These are phyloP conservation scores for Polychytrium aggregatum DNA, from an alignment of 192 early-diverging fungal species.

Conservation along the genomic window DNA sequence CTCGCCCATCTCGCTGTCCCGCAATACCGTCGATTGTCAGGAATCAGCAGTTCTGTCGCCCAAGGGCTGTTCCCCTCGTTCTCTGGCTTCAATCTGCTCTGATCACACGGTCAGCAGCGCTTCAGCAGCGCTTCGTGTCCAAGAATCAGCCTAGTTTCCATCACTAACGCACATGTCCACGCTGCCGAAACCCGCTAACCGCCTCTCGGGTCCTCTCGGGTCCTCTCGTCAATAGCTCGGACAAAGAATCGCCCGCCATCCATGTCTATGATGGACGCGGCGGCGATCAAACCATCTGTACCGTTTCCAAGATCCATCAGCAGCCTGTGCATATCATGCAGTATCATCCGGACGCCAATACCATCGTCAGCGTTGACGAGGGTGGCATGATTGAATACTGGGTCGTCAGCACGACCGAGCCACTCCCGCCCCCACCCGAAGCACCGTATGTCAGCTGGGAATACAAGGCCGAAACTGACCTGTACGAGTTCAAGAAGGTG, in stretches of 20 bases:
- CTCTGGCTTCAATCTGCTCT: too few species aligned
- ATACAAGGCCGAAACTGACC: slow-evolving; percentile 87
- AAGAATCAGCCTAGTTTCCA: too few species aligned
- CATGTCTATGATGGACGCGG: slow-evolving; percentile 74
- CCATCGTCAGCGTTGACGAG: slow-evolving; percentile 71
- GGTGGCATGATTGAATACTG: slow-evolving; percentile 95
- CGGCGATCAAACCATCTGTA: slow-evolving; percentile 50
- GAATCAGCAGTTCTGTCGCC: too few species aligned
- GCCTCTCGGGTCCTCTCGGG: too few species aligned
- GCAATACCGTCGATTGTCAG: too few species aligned
- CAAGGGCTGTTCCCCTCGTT: too few species aligned
- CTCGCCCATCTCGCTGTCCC: too few species aligned
- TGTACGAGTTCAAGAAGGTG: slow-evolving; percentile 95
- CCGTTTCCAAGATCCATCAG: slow-evolving; percentile 54
- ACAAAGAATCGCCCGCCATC: slow-evolving; percentile 54
- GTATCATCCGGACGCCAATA: slow-evolving; percentile 65
- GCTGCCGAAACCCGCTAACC: too few species aligned
- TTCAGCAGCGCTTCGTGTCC: too few species aligned
- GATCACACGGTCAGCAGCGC: slow-evolving; percentile 3
- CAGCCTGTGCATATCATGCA: slow-evolving; percentile 67
- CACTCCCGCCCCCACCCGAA: background rate
- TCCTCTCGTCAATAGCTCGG: slow-evolving; percentile 69
- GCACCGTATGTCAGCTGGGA: slow-evolving; percentile 42
- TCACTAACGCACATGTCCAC: too few species aligned
- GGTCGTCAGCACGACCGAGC: slow-evolving; percentile 44